Evolutionary conservation across 75 land plant genomes (phyloP), one percentile per base, ranked within the genome.

Genomic region (Ceratopteris richardii): DNA sequence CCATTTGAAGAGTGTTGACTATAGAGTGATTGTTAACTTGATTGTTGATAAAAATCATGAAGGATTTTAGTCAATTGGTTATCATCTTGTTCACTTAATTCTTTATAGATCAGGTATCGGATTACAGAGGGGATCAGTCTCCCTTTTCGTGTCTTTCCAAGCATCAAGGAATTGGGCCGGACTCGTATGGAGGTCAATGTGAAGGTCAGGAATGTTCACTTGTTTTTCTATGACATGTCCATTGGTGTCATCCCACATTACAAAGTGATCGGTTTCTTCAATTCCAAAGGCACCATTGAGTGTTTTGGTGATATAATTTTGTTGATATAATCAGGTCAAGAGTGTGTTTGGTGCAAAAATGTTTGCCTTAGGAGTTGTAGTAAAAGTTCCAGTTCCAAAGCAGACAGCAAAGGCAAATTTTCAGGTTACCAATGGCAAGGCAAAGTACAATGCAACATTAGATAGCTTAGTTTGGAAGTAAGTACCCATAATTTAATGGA

Each of bases 171-270:
- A 62, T 58, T 94, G 60, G 98, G 99, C 44, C 71, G 99, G 31
- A 90, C 99, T 56, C 81, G 97, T 16, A 73, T 95, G 88, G 99
- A 95, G 84, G 88, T 95, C 41, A 95, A 95, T 82, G 99, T 95
- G 22, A 95, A 95, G 99, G 99, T 90, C 42, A 66, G 68, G 39
- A 31, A 55, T 29, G 42, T 0, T 54, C 39, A 28, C 20, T 54
- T 1, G 44, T 47, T 1, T 11, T 20, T 7, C 47, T 33, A 19
- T 65, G 39, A 44, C 40, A 0, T 28, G 17, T 57, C 23, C 37
- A 33, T 33, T 33, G 9, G 37, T 33, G 37, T 33, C 37, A 33
- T 33, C 37, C 37, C 37, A 33, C 37, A n/a, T n/a, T 33, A 33
- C 37, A 33, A 9, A 9, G 37, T 9, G n/a, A n/a, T n/a, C n/a